Base-by-base conservation (phyloP, 1,139 yeast genomes). In the Debaryomycetaceae sp. region DNA sequence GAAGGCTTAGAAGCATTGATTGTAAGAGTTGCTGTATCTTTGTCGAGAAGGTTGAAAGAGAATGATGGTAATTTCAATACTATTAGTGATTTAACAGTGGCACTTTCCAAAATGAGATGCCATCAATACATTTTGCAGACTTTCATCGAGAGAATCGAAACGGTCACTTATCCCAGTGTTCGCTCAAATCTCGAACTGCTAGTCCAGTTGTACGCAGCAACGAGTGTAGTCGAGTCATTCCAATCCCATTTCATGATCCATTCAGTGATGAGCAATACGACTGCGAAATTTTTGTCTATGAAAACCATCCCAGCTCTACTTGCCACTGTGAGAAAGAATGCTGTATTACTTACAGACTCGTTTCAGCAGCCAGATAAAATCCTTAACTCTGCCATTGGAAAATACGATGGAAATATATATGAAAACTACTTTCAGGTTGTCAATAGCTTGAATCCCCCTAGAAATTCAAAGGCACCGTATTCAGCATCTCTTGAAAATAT, bases 311-410 rank as follows among this genome's bases (percentile, higher is more conserved):
- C 44, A 32, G 31, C 33, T n/a, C 56, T 81, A 43, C 65, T 80
- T 47, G 55, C 63, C 15, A 69, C 65, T 33, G 53, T 83, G 41
- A 78, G 97, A 61, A 81, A 81, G 35, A 83, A 85, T 54, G 85
- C 83, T 41, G 80, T 88, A 58, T 87, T 87, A 16, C 73, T 87
- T 52, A 86, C 95, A 11, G 98, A 91, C 65, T 78, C 96, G 4
- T 91, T 91, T 75, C 83, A 84, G 67, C 76, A 86, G 56, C 79
- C 91, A 29, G 97, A 91, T 65, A 86, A 78, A 67, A 77, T 85
- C 66, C 75, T 91, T 59, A 87, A 89, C 66, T 79, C 97, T 2
- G 83, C 96, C 28, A 76, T 91, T 47, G 98, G 97, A 46, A 75
- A 73, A 53, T 85, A 77, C 64, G 82, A 87, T 55, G 98, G 98